A percentile compares a stretch with the other conserved stretches of the same genome.
phyloP scores from a whole-genome alignment of 306 rosid genomes.

The Myrica gale region DNA sequence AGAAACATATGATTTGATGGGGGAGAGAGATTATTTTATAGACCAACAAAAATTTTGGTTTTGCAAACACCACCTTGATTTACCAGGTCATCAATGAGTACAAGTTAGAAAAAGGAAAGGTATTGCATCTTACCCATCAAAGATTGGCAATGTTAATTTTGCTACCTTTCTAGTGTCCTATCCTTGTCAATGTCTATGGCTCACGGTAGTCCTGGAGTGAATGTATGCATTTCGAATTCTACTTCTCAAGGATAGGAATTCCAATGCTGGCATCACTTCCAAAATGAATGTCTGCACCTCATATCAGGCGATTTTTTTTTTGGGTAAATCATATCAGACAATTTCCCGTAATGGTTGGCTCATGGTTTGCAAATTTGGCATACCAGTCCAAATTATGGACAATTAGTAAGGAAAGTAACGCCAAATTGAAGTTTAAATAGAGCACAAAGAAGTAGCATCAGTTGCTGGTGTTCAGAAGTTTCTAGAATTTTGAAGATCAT shows the following conservation, averaged over 20 bases:
- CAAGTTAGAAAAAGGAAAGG: background rate
- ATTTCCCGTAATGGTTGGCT: background rate
- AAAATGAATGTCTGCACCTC: background rate
- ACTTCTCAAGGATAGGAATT: background rate
- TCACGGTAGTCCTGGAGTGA: background rate
- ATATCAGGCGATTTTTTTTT: too few relatives aligned
- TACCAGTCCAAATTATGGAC: background rate
- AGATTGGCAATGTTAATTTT: background rate
- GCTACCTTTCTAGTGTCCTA: background rate
- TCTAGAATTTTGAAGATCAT: background rate
- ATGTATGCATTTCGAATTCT: background rate
- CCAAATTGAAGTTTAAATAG: background rate
- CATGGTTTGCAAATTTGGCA: background rate
- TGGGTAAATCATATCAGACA: too few relatives aligned
- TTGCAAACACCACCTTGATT: background rate
- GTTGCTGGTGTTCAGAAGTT: background rate
- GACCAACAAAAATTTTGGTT: too few relatives aligned
- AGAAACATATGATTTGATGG: too few relatives aligned
- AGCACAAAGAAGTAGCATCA: background rate
- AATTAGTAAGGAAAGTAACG: background rate
- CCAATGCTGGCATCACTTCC: background rate
- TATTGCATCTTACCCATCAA: background rate
- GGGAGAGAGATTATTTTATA: too few relatives aligned
- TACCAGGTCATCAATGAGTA: background rate
- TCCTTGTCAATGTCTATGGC: background rate